Base-by-base conservation (phyloP, 208 protist genomes). In the Leptomonas seymouri region DNA sequence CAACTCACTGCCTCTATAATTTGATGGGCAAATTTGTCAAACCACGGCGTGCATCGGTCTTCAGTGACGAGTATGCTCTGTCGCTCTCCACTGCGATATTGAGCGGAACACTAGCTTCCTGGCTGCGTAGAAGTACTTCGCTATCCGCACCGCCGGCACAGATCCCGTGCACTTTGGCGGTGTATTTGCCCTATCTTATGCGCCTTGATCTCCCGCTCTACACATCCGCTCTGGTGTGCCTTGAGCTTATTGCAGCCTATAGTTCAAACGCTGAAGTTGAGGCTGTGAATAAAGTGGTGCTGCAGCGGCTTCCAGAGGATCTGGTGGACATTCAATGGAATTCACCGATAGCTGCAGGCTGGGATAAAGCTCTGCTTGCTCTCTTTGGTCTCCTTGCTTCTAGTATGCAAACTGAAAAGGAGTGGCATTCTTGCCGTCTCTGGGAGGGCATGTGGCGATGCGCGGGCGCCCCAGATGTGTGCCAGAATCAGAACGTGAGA, bases 371-470 rank as follows among this genome's bases (percentile, higher is more conserved):
- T 2, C 42, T 77, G 20, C 2, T 71, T 36, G 20, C 44, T 7
- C 25, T 62, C 21, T 18, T 77, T 18, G 44, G 71, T 3, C 0
- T 16, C 41, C 21, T 61, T 46, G 42, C 54, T 23, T 21, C 16
- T 18, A 30, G 27, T 57, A 18, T 61, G 25, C 27, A 18, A 21
- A 50, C 48, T n/a, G 58, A 30, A 6, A 59, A 42, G 25, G 30
- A 51, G 50, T 57, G 62, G 56, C 34, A 67, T 18, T 34, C 57
- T 25, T 48, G 71, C 36, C 63, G 64, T 16, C n/a, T 77, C 2
- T 77, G 71, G 71, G 71, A 77, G 27, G 65, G 64, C 14, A 25
- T 77, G 49, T 77, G 71, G 71, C 71, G 58, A 39, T 25, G 71
- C 36, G 63, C 57, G 27, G 41, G 50, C 31, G 55, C 65, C 2